Base-by-base conservation (phyloP, 805 yeast species). In the Cephaloascus fragrans region DNA sequence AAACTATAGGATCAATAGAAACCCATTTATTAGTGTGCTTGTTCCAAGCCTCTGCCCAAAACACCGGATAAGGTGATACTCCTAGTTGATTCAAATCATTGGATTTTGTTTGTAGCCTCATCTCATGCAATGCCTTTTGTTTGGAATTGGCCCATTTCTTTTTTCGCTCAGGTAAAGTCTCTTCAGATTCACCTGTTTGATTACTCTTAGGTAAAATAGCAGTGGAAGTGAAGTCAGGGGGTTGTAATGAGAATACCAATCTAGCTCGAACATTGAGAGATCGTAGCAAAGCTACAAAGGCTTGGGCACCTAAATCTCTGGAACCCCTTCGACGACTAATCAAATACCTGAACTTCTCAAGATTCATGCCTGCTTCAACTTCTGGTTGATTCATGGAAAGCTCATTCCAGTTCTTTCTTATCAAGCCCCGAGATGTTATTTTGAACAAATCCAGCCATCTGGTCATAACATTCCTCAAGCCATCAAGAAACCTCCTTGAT, bases 11-110 rank as follows among this genome's bases (percentile, higher is more conserved):
- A 50, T 93, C 98, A 2, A 88, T 68, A 2, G 94, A 75, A n/a
- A 88, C 71, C 94, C 96, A 90, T 37, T 69, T 73, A 42, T 77
- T 70, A 4, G 76, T 60, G 41, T 71, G 75, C 37, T 72, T 71
- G 53, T 90, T 89, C 95, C 95, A 90, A 0, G 84, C 96, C 55
- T 93, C 98, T 18, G 79, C 79, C 98, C 98, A 93, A 52, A 81
- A 88, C 0, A 88, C 69, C 0, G 97, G 97, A 50, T 65, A 81
- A 6, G 41, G 43, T 2, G 65, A 56, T 16, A 53, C 52, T 8
- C 47, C 51, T 35, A 57, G 53, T 9, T 15, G 12, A 9, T 15
- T 18, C 14, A 41, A 23, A 32, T 37, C 40, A 35, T 19, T 37
- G 4, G 26, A 32, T 9, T 29, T 32, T 17, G 15, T 16, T 26